Conservation (phyloP, 768 basidiomycete species). For the Lepiota venenata region DNA sequence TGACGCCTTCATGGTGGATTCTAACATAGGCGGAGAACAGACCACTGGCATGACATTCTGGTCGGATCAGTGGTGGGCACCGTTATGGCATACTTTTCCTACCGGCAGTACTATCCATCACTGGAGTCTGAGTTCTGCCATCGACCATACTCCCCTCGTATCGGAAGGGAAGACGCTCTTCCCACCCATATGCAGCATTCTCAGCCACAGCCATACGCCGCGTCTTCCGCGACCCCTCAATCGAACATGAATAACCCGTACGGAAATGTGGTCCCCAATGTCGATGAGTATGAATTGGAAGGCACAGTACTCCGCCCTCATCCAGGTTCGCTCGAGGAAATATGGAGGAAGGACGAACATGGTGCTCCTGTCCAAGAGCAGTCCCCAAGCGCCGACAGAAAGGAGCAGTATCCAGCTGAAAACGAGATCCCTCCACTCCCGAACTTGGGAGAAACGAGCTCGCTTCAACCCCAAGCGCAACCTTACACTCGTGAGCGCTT, state of each 20-base stretch:
- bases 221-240: conserved; percentile 8
- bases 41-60: conserved; percentile 92
- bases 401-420: neutral
- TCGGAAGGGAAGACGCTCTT: conserved; percentile 43
- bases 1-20: neutral
- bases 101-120: conserved; percentile 83
- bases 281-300: conserved; percentile 22
- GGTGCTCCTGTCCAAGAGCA: conserved; percentile 7
- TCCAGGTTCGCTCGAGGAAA: conserved; percentile 8
- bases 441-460: neutral
- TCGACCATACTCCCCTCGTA: conserved; percentile 69
- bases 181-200: conserved; percentile 27
- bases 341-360: conserved; percentile 11
- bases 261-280: neutral
- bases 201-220: conserved; percentile 3
- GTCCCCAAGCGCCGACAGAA: neutral
- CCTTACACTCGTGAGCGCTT: neutral
- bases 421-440: neutral
- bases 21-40: conserved; percentile 1
- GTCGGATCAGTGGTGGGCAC: conserved; percentile 78
- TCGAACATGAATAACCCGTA: conserved; percentile 8
- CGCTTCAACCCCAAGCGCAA: conserved; percentile 3
- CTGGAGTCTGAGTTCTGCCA: conserved; percentile 61
- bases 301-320: conserved; percentile 31
- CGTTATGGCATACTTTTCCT: conserved; percentile 66